Base-by-base conservation (phyloP, 2,329 filamentous ascomycete species). In the Ceratocystis lukuohia region DNA sequence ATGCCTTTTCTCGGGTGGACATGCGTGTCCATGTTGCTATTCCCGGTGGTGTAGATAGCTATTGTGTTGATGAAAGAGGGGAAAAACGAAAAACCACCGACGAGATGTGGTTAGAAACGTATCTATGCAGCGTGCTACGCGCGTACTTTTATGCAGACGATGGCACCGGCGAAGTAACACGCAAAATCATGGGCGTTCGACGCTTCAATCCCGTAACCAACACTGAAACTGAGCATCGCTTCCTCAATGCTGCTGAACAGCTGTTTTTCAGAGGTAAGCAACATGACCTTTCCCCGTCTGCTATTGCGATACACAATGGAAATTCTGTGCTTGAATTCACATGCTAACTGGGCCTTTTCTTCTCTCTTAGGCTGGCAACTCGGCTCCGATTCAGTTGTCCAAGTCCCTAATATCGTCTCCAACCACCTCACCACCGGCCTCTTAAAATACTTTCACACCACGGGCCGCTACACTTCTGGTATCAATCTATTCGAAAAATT, bases 11-110 rank as follows among this genome's bases (percentile, higher is more conserved):
- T 4, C 85, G 95, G 70, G 82, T 97, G 65, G 94, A 99, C 74
- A 99, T 99, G 94, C 91, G 94, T 69, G 93, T 99, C 12, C 92
- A 97, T 74, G 93, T 99, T 68, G 93, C 92, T 70, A 97, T 99
- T 70, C 94, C 94, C 20, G 94, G 94, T 68, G 94, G 89, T 8
- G 91, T 99, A 64, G 93, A 99, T 75, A 95, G 91, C 76, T 97
- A 96, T 75, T 97, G 93, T 75, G 89, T 99, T 67, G 93, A 99
- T 75, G 94, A 99, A 77, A 86, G 92, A 72, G 94, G 94, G 70
- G 93, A 96, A 75, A 96, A 96, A 79, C 85, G 91, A 70, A 89
- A 94, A 70, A 90, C 93, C 15, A 93, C 92, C 0, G 94, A 99
- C 70, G 89, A 93, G 41, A 81, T 99, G 48, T 99, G 94, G 94